Conservation (phyloP, 1,284 basidiomycete genomes). For the Amylostereum areolatum region DNA sequence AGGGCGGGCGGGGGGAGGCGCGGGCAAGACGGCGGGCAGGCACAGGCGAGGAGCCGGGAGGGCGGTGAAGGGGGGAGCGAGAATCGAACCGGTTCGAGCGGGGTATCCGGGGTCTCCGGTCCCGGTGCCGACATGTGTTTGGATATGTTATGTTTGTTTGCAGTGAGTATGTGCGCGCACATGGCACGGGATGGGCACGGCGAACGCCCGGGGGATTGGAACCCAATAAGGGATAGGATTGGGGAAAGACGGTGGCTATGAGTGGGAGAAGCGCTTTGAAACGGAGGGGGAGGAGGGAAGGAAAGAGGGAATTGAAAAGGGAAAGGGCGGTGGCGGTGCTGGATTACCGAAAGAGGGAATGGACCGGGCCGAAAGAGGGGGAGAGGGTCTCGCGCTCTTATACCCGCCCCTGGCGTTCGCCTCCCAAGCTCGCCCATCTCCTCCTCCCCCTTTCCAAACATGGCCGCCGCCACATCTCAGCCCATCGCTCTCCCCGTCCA, state of each 20-base stretch:
- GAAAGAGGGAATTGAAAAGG: too few relatives aligned
- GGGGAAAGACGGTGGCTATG: too few relatives aligned
- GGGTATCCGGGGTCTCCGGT: too few relatives aligned
- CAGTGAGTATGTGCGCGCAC: too few relatives aligned
- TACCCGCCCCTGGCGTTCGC: not conserved
- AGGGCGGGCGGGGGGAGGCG: not conserved
- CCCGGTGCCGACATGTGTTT: too few relatives aligned
- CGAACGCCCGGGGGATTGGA: not conserved
- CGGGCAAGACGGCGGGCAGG: not conserved
- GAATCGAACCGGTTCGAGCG: not conserved
- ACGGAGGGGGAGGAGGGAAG: too few relatives aligned
- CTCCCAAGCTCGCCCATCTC: slow-evolving; percentile 3
- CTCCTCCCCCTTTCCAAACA: slow-evolving; percentile 15
- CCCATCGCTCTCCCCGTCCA: slow-evolving; percentile 48
- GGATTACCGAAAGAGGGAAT: too few relatives aligned
- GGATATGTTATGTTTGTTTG: too few relatives aligned
- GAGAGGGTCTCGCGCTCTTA: not conserved
- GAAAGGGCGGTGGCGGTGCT: too few relatives aligned
- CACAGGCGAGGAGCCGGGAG: too few relatives aligned
- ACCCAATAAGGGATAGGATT: too few relatives aligned
- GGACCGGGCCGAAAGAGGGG: not conserved
- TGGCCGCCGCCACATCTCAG: slow-evolving; percentile 41
- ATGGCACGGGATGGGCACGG: not conserved
- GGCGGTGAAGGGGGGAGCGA: not conserved
- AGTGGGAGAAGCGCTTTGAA: too few relatives aligned